A percentile compares a stretch with the other conserved stretches of the same genome.
These are phyloP conservation scores for Phytophthora podocarpi DNA, from an alignment of 352 stramenopile species.

Conservation along the genomic window DNA sequence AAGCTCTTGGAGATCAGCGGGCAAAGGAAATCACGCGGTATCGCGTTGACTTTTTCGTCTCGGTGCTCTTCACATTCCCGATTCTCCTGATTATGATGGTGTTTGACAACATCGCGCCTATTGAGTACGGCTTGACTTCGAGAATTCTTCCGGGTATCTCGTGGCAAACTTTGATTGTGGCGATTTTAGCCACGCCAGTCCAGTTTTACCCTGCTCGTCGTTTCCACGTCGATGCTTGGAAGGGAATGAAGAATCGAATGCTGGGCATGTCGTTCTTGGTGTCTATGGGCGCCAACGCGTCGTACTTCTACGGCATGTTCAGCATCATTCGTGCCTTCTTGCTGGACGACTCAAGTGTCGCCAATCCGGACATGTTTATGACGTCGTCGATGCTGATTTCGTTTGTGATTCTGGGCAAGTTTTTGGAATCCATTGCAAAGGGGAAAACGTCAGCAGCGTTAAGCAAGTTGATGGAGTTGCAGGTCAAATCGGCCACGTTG, in stretches of 20 bases:
- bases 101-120: conserved; percentile 70
- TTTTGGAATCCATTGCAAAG: conserved; percentile 94
- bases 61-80: conserved; percentile 93
- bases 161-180: conserved; percentile 79
- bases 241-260: conserved; percentile 88
- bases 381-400: conserved; percentile 97
- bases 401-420: conserved; percentile 99
- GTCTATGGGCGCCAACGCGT: conserved; percentile 95
- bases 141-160: conserved; percentile 65
- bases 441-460: conserved; percentile 95
- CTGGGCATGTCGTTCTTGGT: conserved; percentile 98
- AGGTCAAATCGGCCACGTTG: conserved; percentile 94
- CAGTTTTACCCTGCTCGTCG: conserved; percentile 94
- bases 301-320: conserved; percentile 96
- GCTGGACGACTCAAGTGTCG: conserved; percentile 69
- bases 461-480: conserved; percentile 95
- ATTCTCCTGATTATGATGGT: conserved; percentile 94
- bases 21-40: conserved; percentile 82
- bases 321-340: conserved; percentile 79
- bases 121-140: conserved; percentile 57
- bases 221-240: conserved; percentile 96
- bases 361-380: conserved; percentile 95
- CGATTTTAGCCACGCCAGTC: conserved; percentile 92
- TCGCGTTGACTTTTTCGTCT: conserved; percentile 84
- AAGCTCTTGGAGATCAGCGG: conserved; percentile 84